A percentile compares a stretch with the other conserved stretches of the same genome.
These are phyloP conservation scores for Arthrocladium fulminans DNA, from an alignment of 2,329 filamentous ascomycete genomes.

Conservation along the genomic window DNA sequence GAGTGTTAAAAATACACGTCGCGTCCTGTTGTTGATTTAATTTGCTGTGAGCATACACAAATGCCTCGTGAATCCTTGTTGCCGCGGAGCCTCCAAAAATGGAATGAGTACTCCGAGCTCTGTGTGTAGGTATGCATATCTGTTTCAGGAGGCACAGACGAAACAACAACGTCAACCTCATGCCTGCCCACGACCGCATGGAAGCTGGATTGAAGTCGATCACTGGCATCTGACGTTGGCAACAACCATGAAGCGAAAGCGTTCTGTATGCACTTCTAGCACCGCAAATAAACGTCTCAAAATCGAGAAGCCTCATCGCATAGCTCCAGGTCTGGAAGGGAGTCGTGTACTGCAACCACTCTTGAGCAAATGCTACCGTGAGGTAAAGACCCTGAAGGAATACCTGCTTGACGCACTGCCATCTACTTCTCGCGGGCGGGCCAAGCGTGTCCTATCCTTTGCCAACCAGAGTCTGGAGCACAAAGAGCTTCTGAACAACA, in stretches of 20 bases:
- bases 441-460: slow-evolving; percentile 47
- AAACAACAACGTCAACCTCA: neutral
- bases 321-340: neutral
- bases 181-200: neutral
- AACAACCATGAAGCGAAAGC: slow-evolving; percentile 22
- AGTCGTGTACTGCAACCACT: slow-evolving; percentile 4
- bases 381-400: slow-evolving; percentile 18
- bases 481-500: slow-evolving; percentile 56
- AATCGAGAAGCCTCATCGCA: neutral
- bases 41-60: too few relatives aligned
- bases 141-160: neutral
- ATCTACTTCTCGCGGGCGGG: slow-evolving; percentile 35
- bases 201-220: neutral
- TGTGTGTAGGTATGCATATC: neutral
- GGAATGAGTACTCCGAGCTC: neutral
- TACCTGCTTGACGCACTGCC: slow-evolving; percentile 18
- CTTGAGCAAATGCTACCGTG: slow-evolving; percentile 18
- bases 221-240: neutral
- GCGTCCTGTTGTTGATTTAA: too few relatives aligned
- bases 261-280: neutral
- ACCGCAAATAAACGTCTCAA: neutral
- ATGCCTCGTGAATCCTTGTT: neutral
- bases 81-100: neutral
- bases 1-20: neutral
- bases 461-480: slow-evolving; percentile 34